These are phyloP conservation scores for Tothia fuscella DNA, from an alignment of 2,329 filamentous ascomycete species.

Conservation along the genomic window DNA sequence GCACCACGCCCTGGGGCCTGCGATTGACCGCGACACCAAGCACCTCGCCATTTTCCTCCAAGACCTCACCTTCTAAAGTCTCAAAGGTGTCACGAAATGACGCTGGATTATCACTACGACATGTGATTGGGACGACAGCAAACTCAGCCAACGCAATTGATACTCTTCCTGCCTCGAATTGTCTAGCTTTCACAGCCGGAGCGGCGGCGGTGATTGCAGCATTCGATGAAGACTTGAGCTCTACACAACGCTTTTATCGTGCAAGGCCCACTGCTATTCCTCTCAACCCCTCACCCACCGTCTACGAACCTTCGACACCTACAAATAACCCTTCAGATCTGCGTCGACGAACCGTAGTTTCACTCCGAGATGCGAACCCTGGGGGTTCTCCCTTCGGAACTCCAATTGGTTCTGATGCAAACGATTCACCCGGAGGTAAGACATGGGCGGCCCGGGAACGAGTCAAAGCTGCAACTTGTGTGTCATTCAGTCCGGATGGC, in stretches of 20 bases:
- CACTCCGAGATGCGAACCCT: slow-evolving; percentile 37
- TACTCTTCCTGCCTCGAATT: slow-evolving; percentile 53
- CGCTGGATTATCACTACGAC: slow-evolving; percentile 54
- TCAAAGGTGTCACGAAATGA: slow-evolving; percentile 36
- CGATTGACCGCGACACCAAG: slow-evolving; percentile 61
- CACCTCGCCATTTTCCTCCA: slow-evolving; percentile 34
- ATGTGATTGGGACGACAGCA: slow-evolving; percentile 86
- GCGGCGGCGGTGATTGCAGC: slow-evolving; percentile 86
- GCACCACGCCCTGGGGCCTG: slow-evolving; percentile 25
- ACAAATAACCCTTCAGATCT: slow-evolving; percentile 37
- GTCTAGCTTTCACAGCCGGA: slow-evolving; percentile 84
- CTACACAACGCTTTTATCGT: slow-evolving; percentile 78
- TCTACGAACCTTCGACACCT: slow-evolving; percentile 43
- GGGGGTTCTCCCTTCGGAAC: slow-evolving; percentile 32
- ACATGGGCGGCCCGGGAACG: slow-evolving; percentile 83
- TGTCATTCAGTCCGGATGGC: slow-evolving; percentile 78
- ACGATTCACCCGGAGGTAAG: slow-evolving; percentile 50
- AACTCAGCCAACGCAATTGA: slow-evolving; percentile 78
- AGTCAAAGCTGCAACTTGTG: slow-evolving; percentile 86
- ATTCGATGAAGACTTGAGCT: slow-evolving; percentile 51
- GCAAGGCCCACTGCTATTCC: slow-evolving; percentile 63
- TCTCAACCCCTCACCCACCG: slow-evolving; percentile 46
- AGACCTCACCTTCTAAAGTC: slow-evolving; percentile 30
- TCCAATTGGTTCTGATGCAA: slow-evolving; percentile 34
- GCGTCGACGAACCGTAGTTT: slow-evolving; percentile 46